Conservation (phyloP, 192 early-diverging fungal species). For the Kickxella alabastrina region DNA sequence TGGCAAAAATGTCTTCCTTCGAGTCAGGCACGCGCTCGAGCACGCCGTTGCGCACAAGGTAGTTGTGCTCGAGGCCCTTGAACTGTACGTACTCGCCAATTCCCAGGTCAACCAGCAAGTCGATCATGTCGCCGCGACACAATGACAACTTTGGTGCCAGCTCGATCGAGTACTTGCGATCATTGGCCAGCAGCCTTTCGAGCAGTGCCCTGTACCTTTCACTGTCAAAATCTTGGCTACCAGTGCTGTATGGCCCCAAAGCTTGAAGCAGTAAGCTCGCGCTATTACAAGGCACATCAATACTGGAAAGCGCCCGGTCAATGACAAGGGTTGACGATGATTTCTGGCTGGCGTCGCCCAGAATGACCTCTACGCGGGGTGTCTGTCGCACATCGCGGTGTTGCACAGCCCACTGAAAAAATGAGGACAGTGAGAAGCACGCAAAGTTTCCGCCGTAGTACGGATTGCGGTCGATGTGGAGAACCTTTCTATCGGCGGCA, state of each 20-base stretch:
- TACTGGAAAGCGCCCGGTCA: background rate
- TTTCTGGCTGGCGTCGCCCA: background rate
- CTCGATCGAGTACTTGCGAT: constrained; percentile 33
- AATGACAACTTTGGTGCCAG: constrained; percentile 58
- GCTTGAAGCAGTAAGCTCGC: background rate
- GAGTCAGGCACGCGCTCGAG: constrained; percentile 74
- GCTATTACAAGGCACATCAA: background rate
- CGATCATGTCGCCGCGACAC: constrained; percentile 66
- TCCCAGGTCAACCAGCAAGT: constrained; percentile 69
- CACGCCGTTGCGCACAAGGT: constrained; percentile 40
- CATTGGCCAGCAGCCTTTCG: constrained; percentile 7
- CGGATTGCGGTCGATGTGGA: constrained; percentile 76
- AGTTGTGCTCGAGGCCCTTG: constrained; percentile 70
- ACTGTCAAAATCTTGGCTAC: background rate
- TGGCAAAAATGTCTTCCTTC: constrained; percentile 90
- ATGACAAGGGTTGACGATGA: background rate
- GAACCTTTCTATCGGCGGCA: constrained; percentile 62
- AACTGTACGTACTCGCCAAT: constrained; percentile 89
- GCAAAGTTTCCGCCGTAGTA: constrained; percentile 76
- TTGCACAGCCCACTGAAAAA: constrained; percentile 22
- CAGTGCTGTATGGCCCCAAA: background rate
- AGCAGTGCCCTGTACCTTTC: background rate
- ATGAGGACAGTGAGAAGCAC: constrained; percentile 18
- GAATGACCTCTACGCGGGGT: constrained; percentile 8
- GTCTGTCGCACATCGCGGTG: constrained; percentile 18